phyloP scores from a whole-genome alignment of 768 basidiomycete genomes.

The Rhodosporidiobolus odoratus region DNA sequence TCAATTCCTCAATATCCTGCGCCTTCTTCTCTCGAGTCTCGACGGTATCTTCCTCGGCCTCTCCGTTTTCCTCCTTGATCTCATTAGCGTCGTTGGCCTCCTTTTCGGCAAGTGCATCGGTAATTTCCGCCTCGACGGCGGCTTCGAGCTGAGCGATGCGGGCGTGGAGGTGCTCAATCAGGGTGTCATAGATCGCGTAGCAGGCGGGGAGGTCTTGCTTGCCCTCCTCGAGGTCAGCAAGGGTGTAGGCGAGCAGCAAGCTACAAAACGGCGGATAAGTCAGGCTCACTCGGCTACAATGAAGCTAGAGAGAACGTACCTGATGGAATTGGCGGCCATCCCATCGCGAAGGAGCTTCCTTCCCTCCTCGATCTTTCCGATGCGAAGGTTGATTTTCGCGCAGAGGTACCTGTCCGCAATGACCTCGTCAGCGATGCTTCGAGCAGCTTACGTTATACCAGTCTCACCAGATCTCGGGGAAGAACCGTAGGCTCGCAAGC shows the following conservation, averaged over 20 bases:
- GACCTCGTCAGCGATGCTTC: background rate
- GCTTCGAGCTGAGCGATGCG: conserved; percentile 44
- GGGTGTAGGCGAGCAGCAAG: conserved; percentile 84
- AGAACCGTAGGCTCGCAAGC: conserved; percentile 84
- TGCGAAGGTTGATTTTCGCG: conserved; percentile 68
- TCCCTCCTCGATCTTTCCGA: conserved; percentile 77
- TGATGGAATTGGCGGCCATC: conserved; percentile 77
- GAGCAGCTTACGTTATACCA: conserved; percentile 27
- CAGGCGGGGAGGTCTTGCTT: conserved; percentile 63
- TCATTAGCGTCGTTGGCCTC: conserved; percentile 30
- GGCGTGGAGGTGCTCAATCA: conserved; percentile 60
- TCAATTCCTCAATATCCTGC: conserved; percentile 33
- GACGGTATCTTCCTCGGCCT: conserved; percentile 31
- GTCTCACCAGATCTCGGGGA: conserved; percentile 80
- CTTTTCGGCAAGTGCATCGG: conserved; percentile 23
- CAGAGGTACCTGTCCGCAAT: conserved; percentile 72
- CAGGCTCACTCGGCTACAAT: background rate
- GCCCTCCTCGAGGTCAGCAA: conserved; percentile 66
- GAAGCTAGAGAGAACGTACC: conserved; percentile 50
- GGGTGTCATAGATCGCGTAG: conserved; percentile 65
- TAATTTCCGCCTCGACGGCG: conserved; percentile 39
- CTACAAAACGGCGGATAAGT: conserved; percentile 48
- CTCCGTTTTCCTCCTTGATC: conserved; percentile 24
- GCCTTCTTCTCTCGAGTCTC: conserved; percentile 36
- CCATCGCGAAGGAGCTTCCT: conserved; percentile 73